phyloP scores from a whole-genome alignment of 441 rosid species.

The Syzygium syzygioides region DNA sequence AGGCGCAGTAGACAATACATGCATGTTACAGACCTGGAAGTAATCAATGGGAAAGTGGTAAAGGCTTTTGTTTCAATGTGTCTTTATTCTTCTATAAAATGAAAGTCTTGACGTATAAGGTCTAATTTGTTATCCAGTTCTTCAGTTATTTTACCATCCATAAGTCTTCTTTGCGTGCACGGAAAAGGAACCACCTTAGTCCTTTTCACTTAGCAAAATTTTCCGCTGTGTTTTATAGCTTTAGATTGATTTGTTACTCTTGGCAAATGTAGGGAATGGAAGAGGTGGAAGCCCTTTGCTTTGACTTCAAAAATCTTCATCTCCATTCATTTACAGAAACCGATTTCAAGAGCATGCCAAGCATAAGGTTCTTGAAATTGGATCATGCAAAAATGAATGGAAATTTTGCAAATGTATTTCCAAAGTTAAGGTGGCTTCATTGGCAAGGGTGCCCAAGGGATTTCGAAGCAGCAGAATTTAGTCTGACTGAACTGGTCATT shows the following conservation, averaged over 20 bases:
- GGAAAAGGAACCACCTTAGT: neutral
- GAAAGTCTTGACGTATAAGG: neutral
- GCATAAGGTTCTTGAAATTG: too few species aligned
- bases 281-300: too few species aligned
- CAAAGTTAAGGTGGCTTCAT: too few species aligned
- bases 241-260: neutral
- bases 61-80: neutral
- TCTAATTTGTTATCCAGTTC: neutral
- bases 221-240: neutral
- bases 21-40: neutral
- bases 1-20: accelerated
- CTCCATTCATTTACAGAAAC: too few species aligned
- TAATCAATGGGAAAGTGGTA: neutral
- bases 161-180: neutral
- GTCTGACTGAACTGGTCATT: too few species aligned
- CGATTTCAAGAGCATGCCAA: too few species aligned
- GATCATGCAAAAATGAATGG: too few species aligned
- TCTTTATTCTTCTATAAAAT: accelerated
- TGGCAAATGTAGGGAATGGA: too few species aligned
- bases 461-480: too few species aligned
- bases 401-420: too few species aligned
- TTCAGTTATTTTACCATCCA: neutral
- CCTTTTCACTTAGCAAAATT: neutral
- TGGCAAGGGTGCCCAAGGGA: too few species aligned
- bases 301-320: too few species aligned